Evolutionary conservation across 139 green algal genomes (phyloP).

Genomic region (Volvox africanus): DNA sequence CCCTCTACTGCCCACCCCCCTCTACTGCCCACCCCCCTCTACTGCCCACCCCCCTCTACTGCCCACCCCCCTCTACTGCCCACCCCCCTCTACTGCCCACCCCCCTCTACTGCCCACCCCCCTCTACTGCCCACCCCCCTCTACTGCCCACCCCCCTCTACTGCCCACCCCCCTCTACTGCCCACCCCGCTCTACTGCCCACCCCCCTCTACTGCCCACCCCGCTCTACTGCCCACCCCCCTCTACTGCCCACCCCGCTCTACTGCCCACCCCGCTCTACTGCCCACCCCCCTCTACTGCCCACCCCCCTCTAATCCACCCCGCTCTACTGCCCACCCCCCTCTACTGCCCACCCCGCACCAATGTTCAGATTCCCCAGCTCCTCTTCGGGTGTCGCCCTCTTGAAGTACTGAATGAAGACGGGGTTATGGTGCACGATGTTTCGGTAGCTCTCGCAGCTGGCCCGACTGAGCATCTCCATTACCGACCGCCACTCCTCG

Average conservation of each 20-base stretch:
- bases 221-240: no score
- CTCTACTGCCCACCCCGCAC: conserved; percentile 51
- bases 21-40: no score
- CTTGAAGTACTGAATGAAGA: conserved; percentile 95
- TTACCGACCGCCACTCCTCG: conserved; percentile 55
- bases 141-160: no score
- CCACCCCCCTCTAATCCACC: background rate
- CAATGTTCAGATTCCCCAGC: conserved; percentile 98
- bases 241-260: no score
- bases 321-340: background rate
- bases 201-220: background rate
- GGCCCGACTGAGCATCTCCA: conserved; percentile 34
- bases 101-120: no score
- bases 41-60: no score
- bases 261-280: no score
- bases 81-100: no score
- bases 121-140: no score
- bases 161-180: background rate
- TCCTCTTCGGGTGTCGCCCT: conserved; percentile 93
- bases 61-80: no score
- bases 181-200: background rate
- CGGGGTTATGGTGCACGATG: conserved; percentile 84
- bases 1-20: no score
- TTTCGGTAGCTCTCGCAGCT: conserved; percentile 78
- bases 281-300: no score